Base-by-base conservation (phyloP, 352 stramenopile genomes). In the Thalassiosira allenii region DNA sequence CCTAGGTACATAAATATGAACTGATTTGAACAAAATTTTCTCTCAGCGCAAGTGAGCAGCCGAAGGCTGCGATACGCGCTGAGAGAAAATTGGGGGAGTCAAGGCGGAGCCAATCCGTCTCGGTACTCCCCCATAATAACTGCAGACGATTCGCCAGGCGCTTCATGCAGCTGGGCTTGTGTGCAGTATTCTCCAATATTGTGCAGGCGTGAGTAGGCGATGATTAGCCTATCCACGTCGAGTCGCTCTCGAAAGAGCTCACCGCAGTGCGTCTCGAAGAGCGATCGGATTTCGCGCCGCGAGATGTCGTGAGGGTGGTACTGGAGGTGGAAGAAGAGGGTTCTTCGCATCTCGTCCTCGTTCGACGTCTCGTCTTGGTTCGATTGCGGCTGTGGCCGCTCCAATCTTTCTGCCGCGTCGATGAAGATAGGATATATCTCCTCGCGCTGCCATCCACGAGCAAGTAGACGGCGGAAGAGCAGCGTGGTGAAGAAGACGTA, bases 281-380 rank as follows among this genome's bases (percentile, higher is more conserved):
- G n/a, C 17, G 14, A 3, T 11, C 61, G 34, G 0, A 69, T 20
- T 58, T 57, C 25, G 9, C 23, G 4, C 0, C 41, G 20, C 14
- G 61, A 27, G 14, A 69, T 69, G 3, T 57, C 61, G 22, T 57
- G 2, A n/a, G 61, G 61, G 47, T 69, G 61, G 37, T 43, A 69
- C 1, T 56, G 29, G 22, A 20, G 25, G n/a, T 62, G 53, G 11
- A 62, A 27, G 53, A 62, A 41, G n/a, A n/a, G n/a, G n/a, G n/a
- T n/a, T n/a, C n/a, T n/a, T n/a, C n/a, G n/a, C 5, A 62, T 8
- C n/a, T 41, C 0, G 11, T 62, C 53, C 37, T 40, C 37, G 23
- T 40, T 40, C 22, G 53, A 57, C 11, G 49, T 20, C 30, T 20
- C 11, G 53, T 62, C 34, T 62, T 4, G 53, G 23, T 41, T 20